Percentiles rank a stretch among this genome's conserved stretches.
Evolutionary conservation across 2,329 filamentous ascomycete species (phyloP).

Genomic region (Aspergillus spinulosporus): DNA sequence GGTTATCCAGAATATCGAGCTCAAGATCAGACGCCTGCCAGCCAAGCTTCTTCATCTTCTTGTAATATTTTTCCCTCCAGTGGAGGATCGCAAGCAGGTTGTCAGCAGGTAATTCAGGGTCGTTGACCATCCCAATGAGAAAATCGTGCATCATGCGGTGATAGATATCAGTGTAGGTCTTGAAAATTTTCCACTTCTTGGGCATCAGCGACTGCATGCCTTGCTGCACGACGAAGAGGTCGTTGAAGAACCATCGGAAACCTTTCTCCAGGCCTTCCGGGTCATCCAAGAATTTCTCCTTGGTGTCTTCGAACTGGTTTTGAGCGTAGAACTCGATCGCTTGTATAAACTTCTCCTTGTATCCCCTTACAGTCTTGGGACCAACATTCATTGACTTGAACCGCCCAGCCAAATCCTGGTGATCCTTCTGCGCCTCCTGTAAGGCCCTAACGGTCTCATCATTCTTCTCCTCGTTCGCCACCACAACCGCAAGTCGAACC

Average conservation of each 20-base stretch:
- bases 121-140: slow-evolving; percentile 77
- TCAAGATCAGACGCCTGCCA: slow-evolving; percentile 72
- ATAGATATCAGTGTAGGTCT: slow-evolving; percentile 86
- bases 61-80: slow-evolving; percentile 94
- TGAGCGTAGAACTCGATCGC: slow-evolving; percentile 73
- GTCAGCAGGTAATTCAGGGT: slow-evolving; percentile 77
- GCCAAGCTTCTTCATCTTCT: slow-evolving; percentile 90
- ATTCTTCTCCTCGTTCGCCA: slow-evolving; percentile 95
- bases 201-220: slow-evolving; percentile 92
- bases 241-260: slow-evolving; percentile 96
- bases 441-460: slow-evolving; percentile 87
- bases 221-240: slow-evolving; percentile 89
- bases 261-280: slow-evolving; percentile 80
- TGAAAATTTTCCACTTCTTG: slow-evolving; percentile 93
- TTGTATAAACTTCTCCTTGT: slow-evolving; percentile 92
- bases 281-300: slow-evolving; percentile 77
- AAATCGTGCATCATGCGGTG: slow-evolving; percentile 96
- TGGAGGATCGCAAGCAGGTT: slow-evolving; percentile 90
- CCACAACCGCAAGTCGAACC: slow-evolving; percentile 85
- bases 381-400: slow-evolving; percentile 96
- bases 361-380: slow-evolving; percentile 86
- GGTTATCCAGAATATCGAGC: slow-evolving; percentile 86
- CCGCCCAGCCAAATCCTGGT: slow-evolving; percentile 87
- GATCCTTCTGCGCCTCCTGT: slow-evolving; percentile 91
- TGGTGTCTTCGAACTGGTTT: slow-evolving; percentile 70